Conservation (phyloP, 2,329 filamentous ascomycete species). For the Neopestalotiopsis clavispora region DNA sequence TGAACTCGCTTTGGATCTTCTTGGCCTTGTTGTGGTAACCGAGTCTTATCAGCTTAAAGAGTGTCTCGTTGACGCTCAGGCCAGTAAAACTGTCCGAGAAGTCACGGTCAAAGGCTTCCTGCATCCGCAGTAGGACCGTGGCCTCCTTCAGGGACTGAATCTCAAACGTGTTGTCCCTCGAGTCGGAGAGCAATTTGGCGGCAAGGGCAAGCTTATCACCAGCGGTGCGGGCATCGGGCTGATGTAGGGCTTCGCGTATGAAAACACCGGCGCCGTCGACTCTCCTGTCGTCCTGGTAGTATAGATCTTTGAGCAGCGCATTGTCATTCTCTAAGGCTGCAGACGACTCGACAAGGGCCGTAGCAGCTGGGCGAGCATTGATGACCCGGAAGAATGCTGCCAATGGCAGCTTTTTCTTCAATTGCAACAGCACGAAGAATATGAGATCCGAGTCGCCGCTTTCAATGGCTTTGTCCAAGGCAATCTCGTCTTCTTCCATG, state of each 20-base stretch:
- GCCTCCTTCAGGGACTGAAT: slow-evolving; percentile 80
- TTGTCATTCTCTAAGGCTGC: slow-evolving; percentile 75
- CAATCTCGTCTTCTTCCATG: slow-evolving; percentile 96
- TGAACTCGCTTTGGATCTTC: slow-evolving; percentile 91
- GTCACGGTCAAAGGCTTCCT: slow-evolving; percentile 86
- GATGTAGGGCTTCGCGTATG: slow-evolving; percentile 79
- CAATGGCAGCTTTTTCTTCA: slow-evolving; percentile 89
- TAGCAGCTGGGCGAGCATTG: slow-evolving; percentile 83
- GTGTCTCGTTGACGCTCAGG: slow-evolving; percentile 86
- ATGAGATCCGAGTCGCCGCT: slow-evolving; percentile 93
- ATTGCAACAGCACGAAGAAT: slow-evolving; percentile 83
- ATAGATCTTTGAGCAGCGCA: slow-evolving; percentile 87
- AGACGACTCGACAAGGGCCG: slow-evolving; percentile 85
- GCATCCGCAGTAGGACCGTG: slow-evolving; percentile 78
- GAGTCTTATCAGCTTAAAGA: slow-evolving; percentile 83
- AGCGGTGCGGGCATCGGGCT: slow-evolving; percentile 71
- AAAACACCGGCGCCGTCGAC: slow-evolving; percentile 89
- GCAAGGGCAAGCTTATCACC: slow-evolving; percentile 90
- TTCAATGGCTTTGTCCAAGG: slow-evolving; percentile 94
- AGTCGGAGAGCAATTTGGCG: slow-evolving; percentile 80
- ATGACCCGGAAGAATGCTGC: slow-evolving; percentile 92
- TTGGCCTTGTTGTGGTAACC: slow-evolving; percentile 85
- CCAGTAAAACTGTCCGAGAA: slow-evolving; percentile 79
- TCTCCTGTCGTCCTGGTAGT: slow-evolving; percentile 94
- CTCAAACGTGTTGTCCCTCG: slow-evolving; percentile 78